These are phyloP conservation scores for Lantana camara DNA, from an alignment of 257 asterid species.

Conservation along the genomic window DNA sequence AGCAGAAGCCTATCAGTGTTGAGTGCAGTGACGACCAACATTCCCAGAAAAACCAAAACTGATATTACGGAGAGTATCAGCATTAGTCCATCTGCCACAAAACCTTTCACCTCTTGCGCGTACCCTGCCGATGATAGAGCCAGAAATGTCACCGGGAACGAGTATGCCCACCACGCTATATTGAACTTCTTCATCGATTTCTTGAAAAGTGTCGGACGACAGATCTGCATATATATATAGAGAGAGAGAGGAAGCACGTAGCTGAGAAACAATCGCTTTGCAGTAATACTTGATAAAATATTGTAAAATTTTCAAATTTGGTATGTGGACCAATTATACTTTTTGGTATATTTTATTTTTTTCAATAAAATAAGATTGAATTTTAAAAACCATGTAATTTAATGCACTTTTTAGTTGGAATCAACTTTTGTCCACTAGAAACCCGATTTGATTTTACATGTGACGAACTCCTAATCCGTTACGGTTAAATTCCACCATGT, in stretches of 20 bases:
- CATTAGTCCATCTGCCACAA: slow-evolving; percentile 36
- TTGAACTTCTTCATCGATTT: slow-evolving; percentile 53
- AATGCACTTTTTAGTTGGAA: too few species aligned
- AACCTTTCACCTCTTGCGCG: slow-evolving; percentile 41
- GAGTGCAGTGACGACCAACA: slow-evolving; percentile 40
- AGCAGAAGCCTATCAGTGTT: slow-evolving; percentile 39
- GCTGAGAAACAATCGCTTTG: too few species aligned
- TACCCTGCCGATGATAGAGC: slow-evolving; percentile 57
- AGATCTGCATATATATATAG: slow-evolving; percentile 26
- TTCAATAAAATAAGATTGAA: too few species aligned
- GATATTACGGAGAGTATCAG: slow-evolving; percentile 52
- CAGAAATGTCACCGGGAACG: slow-evolving; percentile 49
- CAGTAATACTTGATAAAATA: too few species aligned
- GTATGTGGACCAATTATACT: too few species aligned
- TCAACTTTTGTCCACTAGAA: too few species aligned
- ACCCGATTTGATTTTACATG: too few species aligned
- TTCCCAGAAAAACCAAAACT: slow-evolving; percentile 39
- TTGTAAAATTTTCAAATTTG: too few species aligned
- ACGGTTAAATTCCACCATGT: too few species aligned
- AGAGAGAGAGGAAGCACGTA: neutral
- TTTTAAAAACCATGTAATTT: too few species aligned
- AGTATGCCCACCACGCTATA: slow-evolving; percentile 62
- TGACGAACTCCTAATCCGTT: too few species aligned
- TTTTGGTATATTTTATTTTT: too few species aligned
- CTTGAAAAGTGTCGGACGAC: slow-evolving; percentile 55